Evolutionary conservation across 768 basidiomycete genomes (phyloP).

Genomic region (Suillus spraguei): DNA sequence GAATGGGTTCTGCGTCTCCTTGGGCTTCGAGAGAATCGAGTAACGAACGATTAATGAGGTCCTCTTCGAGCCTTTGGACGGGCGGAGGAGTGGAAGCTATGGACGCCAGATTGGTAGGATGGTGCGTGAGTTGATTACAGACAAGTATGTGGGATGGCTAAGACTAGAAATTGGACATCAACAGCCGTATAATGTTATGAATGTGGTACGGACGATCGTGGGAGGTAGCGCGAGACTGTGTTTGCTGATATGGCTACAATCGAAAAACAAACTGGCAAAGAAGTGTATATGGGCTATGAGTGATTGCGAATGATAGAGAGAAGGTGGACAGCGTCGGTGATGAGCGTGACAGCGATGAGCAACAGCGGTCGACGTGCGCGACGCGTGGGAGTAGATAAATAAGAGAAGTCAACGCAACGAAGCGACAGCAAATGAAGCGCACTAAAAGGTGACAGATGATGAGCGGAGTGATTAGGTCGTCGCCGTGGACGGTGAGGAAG

Average conservation of each 20-base stretch:
- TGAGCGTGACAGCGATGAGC: slow-evolving; percentile 20
- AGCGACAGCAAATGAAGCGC: slow-evolving; percentile 23
- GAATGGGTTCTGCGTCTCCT: slow-evolving; percentile 75
- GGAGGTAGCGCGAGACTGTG: slow-evolving; percentile 37
- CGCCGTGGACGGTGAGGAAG: slow-evolving; percentile 42
- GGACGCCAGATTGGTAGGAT: slow-evolving; percentile 52
- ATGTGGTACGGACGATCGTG: slow-evolving; percentile 31
- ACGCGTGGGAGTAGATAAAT: slow-evolving; percentile 48
- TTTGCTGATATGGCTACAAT: slow-evolving; percentile 48
- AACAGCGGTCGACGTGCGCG: slow-evolving; percentile 31
- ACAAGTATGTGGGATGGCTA: slow-evolving; percentile 24
- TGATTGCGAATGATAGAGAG: slow-evolving; percentile 30
- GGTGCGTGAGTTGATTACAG: slow-evolving; percentile 30
- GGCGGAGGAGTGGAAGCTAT: slow-evolving; percentile 30
- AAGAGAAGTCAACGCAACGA: slow-evolving; percentile 27
- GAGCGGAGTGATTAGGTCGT: slow-evolving; percentile 22
- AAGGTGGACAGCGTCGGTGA: slow-evolving; percentile 30
- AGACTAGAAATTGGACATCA: slow-evolving; percentile 42
- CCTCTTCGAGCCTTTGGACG: slow-evolving; percentile 54
- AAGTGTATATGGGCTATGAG: slow-evolving; percentile 28
- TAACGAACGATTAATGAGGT: slow-evolving; percentile 84
- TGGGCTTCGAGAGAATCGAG: slow-evolving; percentile 83
- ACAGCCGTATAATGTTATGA: slow-evolving; percentile 39
- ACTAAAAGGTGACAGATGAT: slow-evolving; percentile 25
- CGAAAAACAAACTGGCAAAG: slow-evolving; percentile 30